Evolutionary conservation across 257 asterid species (phyloP).

Genomic region (Solanum chiquidenum): DNA sequence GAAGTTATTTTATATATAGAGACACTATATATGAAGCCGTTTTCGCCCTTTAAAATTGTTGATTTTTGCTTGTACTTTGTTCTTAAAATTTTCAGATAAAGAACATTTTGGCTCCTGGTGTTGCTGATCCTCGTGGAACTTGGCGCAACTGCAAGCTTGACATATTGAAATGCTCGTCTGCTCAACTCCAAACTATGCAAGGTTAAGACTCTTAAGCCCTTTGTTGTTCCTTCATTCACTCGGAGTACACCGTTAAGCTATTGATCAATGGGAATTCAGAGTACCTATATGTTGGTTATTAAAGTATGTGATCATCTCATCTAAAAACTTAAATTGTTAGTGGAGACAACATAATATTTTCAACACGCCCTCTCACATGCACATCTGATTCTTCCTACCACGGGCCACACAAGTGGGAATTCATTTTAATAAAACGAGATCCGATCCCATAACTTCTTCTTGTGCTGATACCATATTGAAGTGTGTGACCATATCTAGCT

Average conservation of each 20-base stretch:
- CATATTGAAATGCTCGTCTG: constrained; percentile 39
- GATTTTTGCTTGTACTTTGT: background rate
- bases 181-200: constrained; percentile 42
- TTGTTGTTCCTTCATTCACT: background rate
- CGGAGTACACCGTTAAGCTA: background rate
- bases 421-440: background rate
- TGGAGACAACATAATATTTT: background rate
- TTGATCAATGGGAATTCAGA: background rate
- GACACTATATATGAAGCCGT: background rate
- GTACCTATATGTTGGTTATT: background rate
- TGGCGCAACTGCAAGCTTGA: constrained; percentile 57
- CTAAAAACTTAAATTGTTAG: background rate
- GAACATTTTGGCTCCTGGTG: constrained; percentile 54
- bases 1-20: background rate
- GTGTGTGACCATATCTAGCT: background rate
- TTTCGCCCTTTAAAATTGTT: background rate
- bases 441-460: background rate
- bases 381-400: background rate
- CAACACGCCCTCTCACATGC: background rate
- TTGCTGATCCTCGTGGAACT: constrained; percentile 45
- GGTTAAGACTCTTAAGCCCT: constrained; percentile 14
- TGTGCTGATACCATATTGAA: background rate
- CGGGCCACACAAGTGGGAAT: background rate
- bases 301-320: background rate
- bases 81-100: constrained; percentile 19